Conservation (phyloP, 495 filamentous ascomycete species). For the Podospora comata region DNA sequence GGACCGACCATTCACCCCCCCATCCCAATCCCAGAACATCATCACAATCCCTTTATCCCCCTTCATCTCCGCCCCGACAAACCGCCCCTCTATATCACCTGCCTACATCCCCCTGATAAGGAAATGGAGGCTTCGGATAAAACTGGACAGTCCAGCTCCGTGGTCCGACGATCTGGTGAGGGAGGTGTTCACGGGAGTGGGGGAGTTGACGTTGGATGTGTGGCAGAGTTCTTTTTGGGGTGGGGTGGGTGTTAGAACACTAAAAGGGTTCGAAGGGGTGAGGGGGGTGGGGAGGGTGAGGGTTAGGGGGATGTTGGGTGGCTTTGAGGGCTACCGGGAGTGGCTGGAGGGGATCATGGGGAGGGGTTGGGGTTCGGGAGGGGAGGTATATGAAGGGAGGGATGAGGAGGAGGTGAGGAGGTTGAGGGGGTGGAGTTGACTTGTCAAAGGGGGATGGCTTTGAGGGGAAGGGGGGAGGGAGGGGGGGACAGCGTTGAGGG, state of each 20-base stretch:
- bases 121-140: neutral
- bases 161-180: neutral
- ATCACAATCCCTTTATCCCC: neutral
- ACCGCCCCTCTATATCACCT: neutral
- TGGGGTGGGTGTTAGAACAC: slow-evolving; percentile 7
- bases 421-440: slow-evolving; percentile 7
- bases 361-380: neutral
- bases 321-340: neutral
- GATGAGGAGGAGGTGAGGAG: slow-evolving; percentile 6
- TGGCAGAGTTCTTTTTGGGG: slow-evolving; percentile 39
- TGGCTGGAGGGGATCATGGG: slow-evolving; percentile 1
- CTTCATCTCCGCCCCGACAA: neutral
- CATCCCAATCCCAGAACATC: neutral
- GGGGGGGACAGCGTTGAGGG: too few relatives aligned
- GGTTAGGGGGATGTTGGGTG: slow-evolving; percentile 2
- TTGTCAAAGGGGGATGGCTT: slow-evolving; percentile 38
- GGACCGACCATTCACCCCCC: too few relatives aligned
- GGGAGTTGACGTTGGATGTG: neutral
- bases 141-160: neutral
- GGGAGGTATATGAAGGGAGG: slow-evolving; percentile 6
- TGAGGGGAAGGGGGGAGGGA: slow-evolving; percentile 24
- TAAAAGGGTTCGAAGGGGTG: neutral
- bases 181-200: neutral
- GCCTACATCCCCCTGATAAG: neutral
- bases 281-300: slow-evolving; percentile 1